A percentile compares a stretch with the other conserved stretches of the same genome.
These are phyloP conservation scores for Ilyonectria sp. DNA, from an alignment of 2,329 filamentous ascomycete genomes.

Conservation along the genomic window DNA sequence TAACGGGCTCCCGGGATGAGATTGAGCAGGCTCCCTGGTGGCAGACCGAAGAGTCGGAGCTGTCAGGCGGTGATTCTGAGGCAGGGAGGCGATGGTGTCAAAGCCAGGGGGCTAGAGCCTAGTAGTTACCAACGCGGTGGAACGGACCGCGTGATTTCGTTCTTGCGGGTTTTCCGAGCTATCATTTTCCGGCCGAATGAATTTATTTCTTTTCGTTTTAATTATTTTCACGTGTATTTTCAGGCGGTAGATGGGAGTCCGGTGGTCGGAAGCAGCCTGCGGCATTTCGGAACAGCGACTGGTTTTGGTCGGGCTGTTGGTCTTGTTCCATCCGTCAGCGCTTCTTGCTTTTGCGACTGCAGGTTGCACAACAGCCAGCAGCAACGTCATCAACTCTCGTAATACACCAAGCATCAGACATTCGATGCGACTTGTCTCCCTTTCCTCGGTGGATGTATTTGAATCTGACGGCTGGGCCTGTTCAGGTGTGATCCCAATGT, in stretches of 20 bases:
- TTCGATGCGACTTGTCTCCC: not conserved
- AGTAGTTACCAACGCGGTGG: conserved; percentile 23
- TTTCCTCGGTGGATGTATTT: not conserved
- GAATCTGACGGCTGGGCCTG: not conserved
- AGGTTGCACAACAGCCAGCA: conserved; percentile 15
- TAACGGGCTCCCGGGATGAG: conserved; percentile 17
- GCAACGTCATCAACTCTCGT: not conserved
- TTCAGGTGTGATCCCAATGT: not conserved
- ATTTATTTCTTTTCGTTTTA: conserved; percentile 8
- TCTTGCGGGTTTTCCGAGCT: conserved; percentile 16
- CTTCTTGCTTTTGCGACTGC: conserved; percentile 12
- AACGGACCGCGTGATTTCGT: conserved; percentile 32
- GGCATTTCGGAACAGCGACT: not conserved
- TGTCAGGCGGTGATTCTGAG: conserved; percentile 29
- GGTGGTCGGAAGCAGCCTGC: conserved; percentile 20
- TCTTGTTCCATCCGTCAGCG: not conserved
- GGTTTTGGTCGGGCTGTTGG: conserved; percentile 1
- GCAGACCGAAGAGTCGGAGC: conserved; percentile 32
- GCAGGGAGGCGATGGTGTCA: conserved; percentile 33
- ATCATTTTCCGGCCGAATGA: conserved; percentile 12
- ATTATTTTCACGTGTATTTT: conserved; percentile 11
- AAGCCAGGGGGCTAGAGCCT: conserved; percentile 3
- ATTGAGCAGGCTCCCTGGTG: conserved; percentile 14
- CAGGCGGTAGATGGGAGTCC: not conserved
- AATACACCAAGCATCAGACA: not conserved